Percentiles rank a stretch among this genome's conserved stretches.
These are phyloP conservation scores for Candida railenensis DNA, from an alignment of 805 yeast genomes.

Conservation along the genomic window DNA sequence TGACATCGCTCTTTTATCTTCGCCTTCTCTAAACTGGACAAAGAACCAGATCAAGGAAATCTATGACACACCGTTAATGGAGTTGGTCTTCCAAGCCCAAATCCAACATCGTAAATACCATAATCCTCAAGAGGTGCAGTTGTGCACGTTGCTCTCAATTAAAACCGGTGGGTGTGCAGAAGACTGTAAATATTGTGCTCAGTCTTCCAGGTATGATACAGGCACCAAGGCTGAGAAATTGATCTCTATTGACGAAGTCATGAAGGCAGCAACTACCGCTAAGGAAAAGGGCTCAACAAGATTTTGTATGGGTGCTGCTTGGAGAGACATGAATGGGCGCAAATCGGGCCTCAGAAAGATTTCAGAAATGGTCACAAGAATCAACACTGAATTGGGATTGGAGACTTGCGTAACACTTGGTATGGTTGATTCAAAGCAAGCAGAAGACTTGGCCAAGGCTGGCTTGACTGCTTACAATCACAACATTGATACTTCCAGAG, in stretches of 20 bases:
- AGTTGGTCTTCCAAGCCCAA: slow-evolving; percentile 59
- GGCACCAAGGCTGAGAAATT: slow-evolving; percentile 70
- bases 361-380: slow-evolving; percentile 60
- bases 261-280: slow-evolving; percentile 63
- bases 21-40: slow-evolving; percentile 50
- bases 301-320: slow-evolving; percentile 85
- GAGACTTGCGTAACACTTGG: slow-evolving; percentile 83
- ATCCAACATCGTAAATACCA: slow-evolving; percentile 65
- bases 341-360: slow-evolving; percentile 64
- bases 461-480: slow-evolving; percentile 84
- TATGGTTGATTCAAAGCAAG: slow-evolving; percentile 70
- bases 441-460: slow-evolving; percentile 55
- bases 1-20: slow-evolving; percentile 13
- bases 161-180: slow-evolving; percentile 83
- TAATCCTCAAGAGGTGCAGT: slow-evolving; percentile 67
- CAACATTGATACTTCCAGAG: slow-evolving; percentile 77
- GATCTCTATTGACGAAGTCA: slow-evolving; percentile 59
- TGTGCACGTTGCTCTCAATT: slow-evolving; percentile 72
- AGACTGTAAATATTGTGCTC: slow-evolving; percentile 81
- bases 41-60: slow-evolving; percentile 57
- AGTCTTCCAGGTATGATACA: slow-evolving; percentile 65
- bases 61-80: slow-evolving; percentile 65
- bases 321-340: slow-evolving; percentile 83
- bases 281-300: slow-evolving; percentile 71
- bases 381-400: slow-evolving; percentile 60